Evolutionary conservation across 352 stramenopile species (phyloP).

Genomic region (Phytophthora europaea): DNA sequence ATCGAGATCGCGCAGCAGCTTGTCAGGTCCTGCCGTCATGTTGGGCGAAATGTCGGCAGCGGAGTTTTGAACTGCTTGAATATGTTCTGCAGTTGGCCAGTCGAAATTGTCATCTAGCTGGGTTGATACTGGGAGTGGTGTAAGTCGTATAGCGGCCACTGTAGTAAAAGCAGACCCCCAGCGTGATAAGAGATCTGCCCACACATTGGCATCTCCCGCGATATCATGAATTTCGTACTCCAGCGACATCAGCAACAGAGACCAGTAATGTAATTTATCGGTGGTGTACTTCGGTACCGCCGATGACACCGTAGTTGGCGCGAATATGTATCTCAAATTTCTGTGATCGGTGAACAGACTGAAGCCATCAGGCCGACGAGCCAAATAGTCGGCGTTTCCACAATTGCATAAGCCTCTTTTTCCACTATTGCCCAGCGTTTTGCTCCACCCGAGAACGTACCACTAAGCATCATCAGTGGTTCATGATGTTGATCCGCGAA

Average conservation of each 20-base stretch:
- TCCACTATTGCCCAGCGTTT: slow-evolving; percentile 15
- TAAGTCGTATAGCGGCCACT: not conserved
- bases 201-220: slow-evolving; percentile 9
- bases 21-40: not conserved
- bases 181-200: slow-evolving; percentile 10
- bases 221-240: slow-evolving; percentile 28
- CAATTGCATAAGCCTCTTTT: slow-evolving; percentile 15
- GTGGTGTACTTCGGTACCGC: not conserved
- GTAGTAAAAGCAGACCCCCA: slow-evolving; percentile 4
- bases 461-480: slow-evolving; percentile 17
- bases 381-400: slow-evolving; percentile 22
- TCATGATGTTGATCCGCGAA: slow-evolving; percentile 15
- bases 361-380: slow-evolving; percentile 7
- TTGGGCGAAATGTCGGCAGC: not conserved
- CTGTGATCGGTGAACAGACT: slow-evolving; percentile 26
- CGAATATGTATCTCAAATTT: slow-evolving; percentile 26
- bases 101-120: not conserved
- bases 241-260: slow-evolving; percentile 7
- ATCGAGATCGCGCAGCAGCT: not conserved
- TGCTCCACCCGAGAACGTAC: slow-evolving; percentile 7
- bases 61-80: not conserved
- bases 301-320: not conserved
- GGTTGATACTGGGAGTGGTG: not conserved
- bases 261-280: slow-evolving; percentile 29
- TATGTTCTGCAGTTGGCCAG: not conserved